These are phyloP conservation scores for Ciborinia camelliae DNA, from an alignment of 2,329 filamentous ascomycete species.

Conservation along the genomic window DNA sequence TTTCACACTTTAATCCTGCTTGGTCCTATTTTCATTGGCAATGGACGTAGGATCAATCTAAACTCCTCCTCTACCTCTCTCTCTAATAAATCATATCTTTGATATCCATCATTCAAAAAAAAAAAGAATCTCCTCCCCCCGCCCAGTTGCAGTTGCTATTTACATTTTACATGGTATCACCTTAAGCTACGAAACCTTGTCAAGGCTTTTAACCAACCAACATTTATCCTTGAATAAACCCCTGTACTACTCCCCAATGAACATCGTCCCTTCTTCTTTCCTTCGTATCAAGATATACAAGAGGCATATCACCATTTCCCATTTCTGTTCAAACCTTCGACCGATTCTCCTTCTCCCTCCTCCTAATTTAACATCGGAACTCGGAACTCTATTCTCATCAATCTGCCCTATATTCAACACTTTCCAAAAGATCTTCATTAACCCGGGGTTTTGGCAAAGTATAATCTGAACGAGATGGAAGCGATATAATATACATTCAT, in stretches of 20 bases:
- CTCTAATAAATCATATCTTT: slow-evolving; percentile 13
- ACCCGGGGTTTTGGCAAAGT: slow-evolving; percentile 1
- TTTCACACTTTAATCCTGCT: slow-evolving; percentile 1
- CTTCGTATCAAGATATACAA: slow-evolving; percentile 14
- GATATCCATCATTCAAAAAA: not conserved
- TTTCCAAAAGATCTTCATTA: slow-evolving; percentile 5
- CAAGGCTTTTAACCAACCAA: slow-evolving; percentile 2
- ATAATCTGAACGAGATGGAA: slow-evolving; percentile 18
- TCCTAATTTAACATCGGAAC: not conserved
- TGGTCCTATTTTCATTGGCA: slow-evolving; percentile 4
- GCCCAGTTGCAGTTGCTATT: too few relatives aligned
- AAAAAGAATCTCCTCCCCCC: too few relatives aligned
- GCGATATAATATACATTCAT: slow-evolving; percentile 16
- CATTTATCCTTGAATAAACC: slow-evolving; percentile 6
- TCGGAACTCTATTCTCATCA: not conserved
- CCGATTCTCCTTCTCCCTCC: slow-evolving; percentile 10
- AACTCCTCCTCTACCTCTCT: not conserved
- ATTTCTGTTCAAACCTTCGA: slow-evolving; percentile 1
- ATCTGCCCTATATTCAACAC: slow-evolving; percentile 1
- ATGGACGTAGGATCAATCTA: not conserved
- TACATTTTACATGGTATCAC: slow-evolving; percentile 8
- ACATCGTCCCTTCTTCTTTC: slow-evolving; percentile 11
- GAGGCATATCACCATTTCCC: slow-evolving; percentile 9
- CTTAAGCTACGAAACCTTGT: slow-evolving; percentile 5
- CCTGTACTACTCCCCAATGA: slow-evolving; percentile 1